Percentiles rank a stretch among this genome's conserved stretches.
Conservation (phyloP, 2,329 filamentous ascomycete species). For the Cladorrhinum sp. region DNA sequence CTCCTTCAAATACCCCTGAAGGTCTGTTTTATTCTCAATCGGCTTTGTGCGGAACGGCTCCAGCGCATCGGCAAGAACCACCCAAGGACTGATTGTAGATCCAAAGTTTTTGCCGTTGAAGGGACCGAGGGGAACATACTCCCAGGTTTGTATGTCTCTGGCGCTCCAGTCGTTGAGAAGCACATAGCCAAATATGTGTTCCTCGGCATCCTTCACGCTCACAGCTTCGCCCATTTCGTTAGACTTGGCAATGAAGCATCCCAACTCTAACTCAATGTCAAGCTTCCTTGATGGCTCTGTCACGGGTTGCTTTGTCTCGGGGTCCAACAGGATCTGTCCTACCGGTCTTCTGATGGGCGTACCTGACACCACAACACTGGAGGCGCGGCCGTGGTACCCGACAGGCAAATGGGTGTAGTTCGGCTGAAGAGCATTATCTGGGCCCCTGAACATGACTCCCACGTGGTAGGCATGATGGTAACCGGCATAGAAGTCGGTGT, state of each 20-base stretch:
- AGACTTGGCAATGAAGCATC: slow-evolving; percentile 65
- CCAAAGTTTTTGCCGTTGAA: slow-evolving; percentile 85
- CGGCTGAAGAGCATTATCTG: slow-evolving; percentile 69
- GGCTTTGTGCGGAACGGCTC: slow-evolving; percentile 49
- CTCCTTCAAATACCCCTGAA: slow-evolving; percentile 55
- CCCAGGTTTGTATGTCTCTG: slow-evolving; percentile 78
- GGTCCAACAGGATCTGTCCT: slow-evolving; percentile 70
- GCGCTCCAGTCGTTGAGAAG: slow-evolving; percentile 88
- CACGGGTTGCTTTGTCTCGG: slow-evolving; percentile 59
- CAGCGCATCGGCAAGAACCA: slow-evolving; percentile 72
- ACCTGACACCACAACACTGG: slow-evolving; percentile 71
- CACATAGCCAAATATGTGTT: slow-evolving; percentile 75
- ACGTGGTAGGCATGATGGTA: slow-evolving; percentile 70
- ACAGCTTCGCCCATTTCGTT: slow-evolving; percentile 66
- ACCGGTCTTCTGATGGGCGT: slow-evolving; percentile 70
- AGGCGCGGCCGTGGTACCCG: slow-evolving; percentile 76
- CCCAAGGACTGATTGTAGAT: slow-evolving; percentile 74
- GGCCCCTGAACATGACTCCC: slow-evolving; percentile 69
- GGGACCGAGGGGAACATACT: slow-evolving; percentile 77
- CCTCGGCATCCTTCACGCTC: slow-evolving; percentile 60
- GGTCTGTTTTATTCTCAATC: slow-evolving; percentile 33
- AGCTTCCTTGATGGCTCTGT: slow-evolving; percentile 64
- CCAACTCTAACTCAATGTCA: slow-evolving; percentile 79
- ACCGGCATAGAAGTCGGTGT: slow-evolving; percentile 83
- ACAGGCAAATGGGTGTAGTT: slow-evolving; percentile 82